Evolutionary conservation across 805 yeast species (phyloP), one percentile per base, ranked within the genome.

Genomic region (Lipomyces spencermartinsiae): DNA sequence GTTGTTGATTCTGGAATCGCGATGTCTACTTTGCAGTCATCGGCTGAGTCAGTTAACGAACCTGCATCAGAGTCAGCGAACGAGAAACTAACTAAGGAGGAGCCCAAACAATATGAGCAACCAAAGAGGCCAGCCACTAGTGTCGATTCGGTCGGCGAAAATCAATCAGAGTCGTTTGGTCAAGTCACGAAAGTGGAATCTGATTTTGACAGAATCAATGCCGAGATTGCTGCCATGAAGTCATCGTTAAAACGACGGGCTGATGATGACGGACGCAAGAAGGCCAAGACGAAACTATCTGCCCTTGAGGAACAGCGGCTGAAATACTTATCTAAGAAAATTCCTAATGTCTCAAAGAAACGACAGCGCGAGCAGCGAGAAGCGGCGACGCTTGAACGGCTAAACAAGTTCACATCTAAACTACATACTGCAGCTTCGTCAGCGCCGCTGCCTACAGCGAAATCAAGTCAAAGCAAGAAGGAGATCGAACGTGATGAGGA

Each of bases 271-370:
- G 61, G 33, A 31, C 31, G 8, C 54, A 22, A 14, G 25, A 37
- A 35, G 49, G 25, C 59, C 4, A 54, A 55, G 49, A 70, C 55
- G 55, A 69, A 67, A 34, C 33, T 51, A 22, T 66, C 69, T 4
- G 59, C 70, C 67, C 78, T 79, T 10, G 81, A 77, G 39, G 80
- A 74, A 33, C 79, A 80, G 64, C 66, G 73, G 7, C 65, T 66
- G 55, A 61, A 63, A 34, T 73, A 70, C 51, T 25, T 64, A 55
- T 16, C 35, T 9, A 16, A 56, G 51, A 51, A 56, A 34, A 49
- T 62, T 9, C 33, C 64, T 3, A 37, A 37, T n/a, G 57, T 49
- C 33, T 66, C 65, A 9, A 55, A 56, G 35, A 71, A 65, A 43
- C 49, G 55, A 51, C 51, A 51, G 29, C 53, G 55, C 37, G 70